Conservation (phyloP, 495 filamentous ascomycete genomes). For the Penicillium ochrochloron region DNA sequence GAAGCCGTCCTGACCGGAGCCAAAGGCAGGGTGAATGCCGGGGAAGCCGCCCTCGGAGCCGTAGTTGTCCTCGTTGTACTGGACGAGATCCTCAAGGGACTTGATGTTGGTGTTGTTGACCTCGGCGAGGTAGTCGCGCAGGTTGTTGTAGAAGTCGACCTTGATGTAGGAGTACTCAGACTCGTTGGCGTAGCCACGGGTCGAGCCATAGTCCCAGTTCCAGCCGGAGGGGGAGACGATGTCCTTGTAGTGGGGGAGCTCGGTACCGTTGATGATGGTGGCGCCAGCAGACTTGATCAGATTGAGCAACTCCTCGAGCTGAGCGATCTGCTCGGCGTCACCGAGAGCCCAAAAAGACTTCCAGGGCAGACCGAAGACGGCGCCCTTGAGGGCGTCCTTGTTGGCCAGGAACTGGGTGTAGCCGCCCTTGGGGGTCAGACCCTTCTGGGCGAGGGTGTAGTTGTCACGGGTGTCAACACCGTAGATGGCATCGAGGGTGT, state of each 20-base stretch:
- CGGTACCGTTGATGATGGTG: slow-evolving; percentile 70
- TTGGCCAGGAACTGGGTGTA: slow-evolving; percentile 60
- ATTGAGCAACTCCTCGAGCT: slow-evolving; percentile 56
- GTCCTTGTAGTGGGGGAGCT: slow-evolving; percentile 63
- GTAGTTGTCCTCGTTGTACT: slow-evolving; percentile 68
- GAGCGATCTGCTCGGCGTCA: slow-evolving; percentile 53
- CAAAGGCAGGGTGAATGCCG: slow-evolving; percentile 65
- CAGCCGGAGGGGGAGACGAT: slow-evolving; percentile 67
- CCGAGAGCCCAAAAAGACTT: slow-evolving; percentile 66
- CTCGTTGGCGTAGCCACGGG: slow-evolving; percentile 66
- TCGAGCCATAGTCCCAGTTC: slow-evolving; percentile 74
- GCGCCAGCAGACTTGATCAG: slow-evolving; percentile 65
- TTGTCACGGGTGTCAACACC: slow-evolving; percentile 63
- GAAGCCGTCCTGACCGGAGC: slow-evolving; percentile 72
- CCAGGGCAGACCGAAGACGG: slow-evolving; percentile 74
- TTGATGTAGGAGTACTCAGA: slow-evolving; percentile 74
- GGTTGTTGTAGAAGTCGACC: slow-evolving; percentile 79
- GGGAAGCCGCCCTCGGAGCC: slow-evolving; percentile 73
- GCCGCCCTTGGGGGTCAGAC: slow-evolving; percentile 55
- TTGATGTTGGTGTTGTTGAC: slow-evolving; percentile 66
- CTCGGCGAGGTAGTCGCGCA: slow-evolving; percentile 66
- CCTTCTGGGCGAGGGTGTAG: slow-evolving; percentile 60
- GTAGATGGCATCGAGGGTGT: slow-evolving; percentile 68
- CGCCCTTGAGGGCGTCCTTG: slow-evolving; percentile 59
- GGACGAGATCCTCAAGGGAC: slow-evolving; percentile 67